Conservation (phyloP, 2,329 filamentous ascomycete genomes). For the Teratosphaeria epicoccoides region DNA sequence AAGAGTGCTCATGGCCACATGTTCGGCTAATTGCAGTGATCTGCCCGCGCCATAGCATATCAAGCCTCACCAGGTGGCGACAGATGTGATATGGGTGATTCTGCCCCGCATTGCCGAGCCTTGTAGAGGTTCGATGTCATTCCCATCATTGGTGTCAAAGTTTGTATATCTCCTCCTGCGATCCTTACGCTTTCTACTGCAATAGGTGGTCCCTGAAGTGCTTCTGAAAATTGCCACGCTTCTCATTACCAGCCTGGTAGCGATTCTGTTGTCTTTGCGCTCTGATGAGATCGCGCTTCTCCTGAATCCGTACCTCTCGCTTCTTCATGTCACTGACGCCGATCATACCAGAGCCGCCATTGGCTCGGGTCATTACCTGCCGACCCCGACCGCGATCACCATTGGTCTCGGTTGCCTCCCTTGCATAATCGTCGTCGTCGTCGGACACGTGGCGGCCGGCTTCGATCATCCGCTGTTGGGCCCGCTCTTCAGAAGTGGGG, state of each 20-base stretch:
- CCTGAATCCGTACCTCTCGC: constrained; percentile 52
- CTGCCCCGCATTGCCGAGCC: too few relatives aligned
- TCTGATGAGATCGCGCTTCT: constrained; percentile 58
- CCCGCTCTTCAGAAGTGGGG: constrained; percentile 66
- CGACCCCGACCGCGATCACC: constrained; percentile 22
- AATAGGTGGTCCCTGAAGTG: constrained; percentile 51
- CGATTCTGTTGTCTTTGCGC: constrained; percentile 42
- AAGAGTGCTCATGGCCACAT: too few relatives aligned
- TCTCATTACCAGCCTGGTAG: constrained; percentile 61
- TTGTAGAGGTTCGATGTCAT: too few relatives aligned
- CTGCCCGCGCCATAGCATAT: neutral
- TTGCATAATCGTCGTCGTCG: constrained; percentile 37
- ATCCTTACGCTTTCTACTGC: constrained; percentile 28
- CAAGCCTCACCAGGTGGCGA: too few relatives aligned
- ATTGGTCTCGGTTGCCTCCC: constrained; percentile 5
- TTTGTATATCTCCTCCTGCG: too few relatives aligned
- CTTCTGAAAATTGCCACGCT: constrained; percentile 65
- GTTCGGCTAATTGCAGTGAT: too few relatives aligned
- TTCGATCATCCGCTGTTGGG: constrained; percentile 53
- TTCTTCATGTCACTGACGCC: constrained; percentile 69
- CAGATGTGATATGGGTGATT: too few relatives aligned
- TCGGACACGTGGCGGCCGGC: constrained; percentile 35
- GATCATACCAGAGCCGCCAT: constrained; percentile 65
- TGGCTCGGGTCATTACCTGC: constrained; percentile 50
- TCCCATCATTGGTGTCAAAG: too few relatives aligned